Evolutionary conservation across 148 eudicot species (phyloP).

Genomic region (Rhododendron kiyosumense): DNA sequence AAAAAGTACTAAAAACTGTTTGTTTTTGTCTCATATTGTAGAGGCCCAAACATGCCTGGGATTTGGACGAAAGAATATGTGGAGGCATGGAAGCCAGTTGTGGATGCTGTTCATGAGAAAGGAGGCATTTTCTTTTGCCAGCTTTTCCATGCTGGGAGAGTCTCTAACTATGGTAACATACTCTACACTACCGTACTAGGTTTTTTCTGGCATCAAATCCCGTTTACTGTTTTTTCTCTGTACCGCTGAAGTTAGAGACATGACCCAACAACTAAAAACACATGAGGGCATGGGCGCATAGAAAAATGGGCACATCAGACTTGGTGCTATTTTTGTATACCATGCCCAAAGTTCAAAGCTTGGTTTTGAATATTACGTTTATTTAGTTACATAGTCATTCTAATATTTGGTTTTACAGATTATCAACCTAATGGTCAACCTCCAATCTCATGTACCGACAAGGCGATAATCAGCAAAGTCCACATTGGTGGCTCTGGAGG

Average conservation of each 20-base stretch:
- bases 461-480: slow-evolving; percentile 2
- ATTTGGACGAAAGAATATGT: slow-evolving; percentile 43
- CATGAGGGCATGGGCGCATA: neutral
- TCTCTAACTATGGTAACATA: too few species aligned
- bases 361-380: neutral
- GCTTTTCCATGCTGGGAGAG: too few species aligned
- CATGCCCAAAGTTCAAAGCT: too few species aligned
- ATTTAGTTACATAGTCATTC: neutral
- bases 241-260: too few species aligned
- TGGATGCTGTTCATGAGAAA: slow-evolving; percentile 32
- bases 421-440: slow-evolving; percentile 32
- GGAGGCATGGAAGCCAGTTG: slow-evolving; percentile 41
- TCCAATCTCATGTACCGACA: slow-evolving; percentile 31
- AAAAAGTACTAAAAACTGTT: neutral
- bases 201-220: too few species aligned
- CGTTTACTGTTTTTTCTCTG: too few species aligned
- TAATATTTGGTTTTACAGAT: slow-evolving; percentile 1
- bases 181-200: too few species aligned
- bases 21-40: neutral
- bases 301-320: neutral
- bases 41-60: slow-evolving; percentile 29
- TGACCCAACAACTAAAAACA: neutral
- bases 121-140: slow-evolving; percentile 31
- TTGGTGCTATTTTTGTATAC: too few species aligned
- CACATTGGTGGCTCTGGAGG: slow-evolving; percentile 22